A percentile compares a stretch with the other conserved stretches of the same genome.
Conservation (phyloP, 2,329 filamentous ascomycete genomes). For the Calonectria hongkongensis region DNA sequence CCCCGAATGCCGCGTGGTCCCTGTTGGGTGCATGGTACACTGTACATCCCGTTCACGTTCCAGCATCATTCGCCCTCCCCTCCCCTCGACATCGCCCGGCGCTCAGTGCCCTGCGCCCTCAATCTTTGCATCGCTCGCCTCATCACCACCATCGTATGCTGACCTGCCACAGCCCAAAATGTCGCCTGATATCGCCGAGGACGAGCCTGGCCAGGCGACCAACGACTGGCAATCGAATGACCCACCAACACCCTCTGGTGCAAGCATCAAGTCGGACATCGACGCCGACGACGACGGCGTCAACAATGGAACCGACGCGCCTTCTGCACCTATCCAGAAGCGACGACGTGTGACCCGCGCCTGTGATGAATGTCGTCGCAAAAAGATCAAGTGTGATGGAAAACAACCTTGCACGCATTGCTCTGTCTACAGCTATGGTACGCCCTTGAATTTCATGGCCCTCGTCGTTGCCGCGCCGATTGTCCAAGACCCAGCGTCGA, state of each 20-base stretch:
- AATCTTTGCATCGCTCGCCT: conserved; percentile 34
- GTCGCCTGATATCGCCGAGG: conserved; percentile 65
- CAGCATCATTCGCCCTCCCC: conserved; percentile 27
- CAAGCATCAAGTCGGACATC: conserved; percentile 65
- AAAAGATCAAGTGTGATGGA: conserved; percentile 92
- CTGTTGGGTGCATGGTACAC: conserved; percentile 16
- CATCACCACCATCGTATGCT: conserved; percentile 45
- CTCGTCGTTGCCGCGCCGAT: conserved; percentile 9
- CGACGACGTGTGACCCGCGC: conserved; percentile 86
- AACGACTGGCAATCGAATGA: conserved; percentile 61
- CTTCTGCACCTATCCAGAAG: conserved; percentile 81
- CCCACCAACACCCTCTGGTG: conserved; percentile 64
- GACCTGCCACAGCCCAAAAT: conserved; percentile 54
- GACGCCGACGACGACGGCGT: conserved; percentile 62
- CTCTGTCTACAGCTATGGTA: conserved; percentile 98
- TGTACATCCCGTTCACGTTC: conserved; percentile 22
- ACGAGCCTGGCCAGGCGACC: conserved; percentile 62
- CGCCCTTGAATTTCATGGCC: conserved; percentile 34
- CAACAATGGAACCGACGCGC: conserved; percentile 56
- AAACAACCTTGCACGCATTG: conserved; percentile 96
- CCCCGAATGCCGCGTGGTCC: conserved; percentile 32
- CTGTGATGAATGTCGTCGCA: conserved; percentile 88
- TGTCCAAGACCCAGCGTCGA: conserved; percentile 21
- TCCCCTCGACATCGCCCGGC: conserved; percentile 30
- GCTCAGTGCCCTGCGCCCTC: conserved; percentile 31